These are phyloP conservation scores for Penicillium sp. DNA, from an alignment of 2,329 filamentous ascomycete genomes.

Conservation along the genomic window DNA sequence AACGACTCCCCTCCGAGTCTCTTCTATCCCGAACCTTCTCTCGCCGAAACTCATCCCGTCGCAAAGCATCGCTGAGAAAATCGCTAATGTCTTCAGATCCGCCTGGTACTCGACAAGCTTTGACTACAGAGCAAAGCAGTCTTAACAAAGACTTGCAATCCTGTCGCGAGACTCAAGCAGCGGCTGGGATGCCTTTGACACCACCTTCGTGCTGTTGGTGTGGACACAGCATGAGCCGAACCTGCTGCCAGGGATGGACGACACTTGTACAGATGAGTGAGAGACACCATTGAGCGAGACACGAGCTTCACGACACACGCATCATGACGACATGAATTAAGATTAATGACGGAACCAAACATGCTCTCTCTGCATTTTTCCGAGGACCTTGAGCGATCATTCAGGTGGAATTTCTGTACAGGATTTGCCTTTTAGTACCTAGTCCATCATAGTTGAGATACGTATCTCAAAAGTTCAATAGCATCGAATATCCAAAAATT, in stretches of 20 bases:
- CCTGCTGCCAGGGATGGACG: slow-evolving; percentile 67
- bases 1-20: slow-evolving; percentile 10
- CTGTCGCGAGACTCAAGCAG: background rate
- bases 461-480: background rate
- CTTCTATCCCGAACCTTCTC: slow-evolving; percentile 7
- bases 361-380: background rate
- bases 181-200: background rate
- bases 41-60: background rate
- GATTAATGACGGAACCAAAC: background rate
- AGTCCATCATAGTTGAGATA: background rate
- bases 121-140: background rate
- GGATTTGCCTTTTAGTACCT: background rate
- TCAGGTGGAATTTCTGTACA: background rate
- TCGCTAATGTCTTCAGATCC: slow-evolving; percentile 4
- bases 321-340: background rate
- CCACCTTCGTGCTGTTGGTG: slow-evolving; percentile 69
- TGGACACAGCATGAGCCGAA: slow-evolving; percentile 65
- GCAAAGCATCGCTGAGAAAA: slow-evolving; percentile 3
- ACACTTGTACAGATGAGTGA: slow-evolving; percentile 66
- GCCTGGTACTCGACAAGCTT: background rate
- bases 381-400: background rate
- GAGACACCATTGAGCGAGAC: slow-evolving; percentile 42
- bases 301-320: background rate
- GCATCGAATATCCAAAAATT: too few species aligned
- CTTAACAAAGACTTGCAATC: background rate